Evolutionary conservation across 2,329 filamentous ascomycete genomes (phyloP), one percentile per base, ranked within the genome.

Genomic region (Ceratocystis colombiana): DNA sequence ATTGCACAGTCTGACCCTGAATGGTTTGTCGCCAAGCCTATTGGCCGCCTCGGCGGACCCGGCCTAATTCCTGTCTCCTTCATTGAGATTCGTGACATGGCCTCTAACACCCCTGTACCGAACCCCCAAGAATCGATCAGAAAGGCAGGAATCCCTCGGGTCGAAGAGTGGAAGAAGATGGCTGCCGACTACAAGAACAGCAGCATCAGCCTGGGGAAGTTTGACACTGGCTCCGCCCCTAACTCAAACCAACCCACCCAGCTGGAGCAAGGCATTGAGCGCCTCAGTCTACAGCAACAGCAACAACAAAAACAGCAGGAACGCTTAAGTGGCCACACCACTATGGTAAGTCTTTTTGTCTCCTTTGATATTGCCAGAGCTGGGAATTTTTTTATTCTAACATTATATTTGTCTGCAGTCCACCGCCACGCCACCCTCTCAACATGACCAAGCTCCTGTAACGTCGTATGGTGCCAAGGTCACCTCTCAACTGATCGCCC

Each of bases 101-200:
- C 86, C 4, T 91, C 89, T 0, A 91, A 93, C 63, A 84, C 89
- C 70, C 83, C 92, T 0, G 90, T 96, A 1, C 76, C 83, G 20
- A 90, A 97, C 74, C 85, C 93, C 0, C 81, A 89, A 30, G 92
- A 92, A 37, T 93, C 94, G 0, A 90, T 99, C 66, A 84, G 85
- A 71, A 86, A 87, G 71, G 94, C 94, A 1, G 92, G 93, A 22
- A 92, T 99, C 6, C 94, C 94, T 12, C 88, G 87, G 72, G 94
- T 99, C 2, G 94, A 99, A 74, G 94, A 99, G 72, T 99, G 94
- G 94, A 99, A 99, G 80, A 96, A 95, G 78, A 96, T 96, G 90
- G 92, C 94, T 0, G 93, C 93, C 66, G 93, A 96, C 70, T 99
- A 99, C 78, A 99, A 99, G 80, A 96, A 97, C 75, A 96, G 92